Evolutionary conservation across 768 basidiomycete genomes (phyloP).

Genomic region (Naganishia antarctica): DNA sequence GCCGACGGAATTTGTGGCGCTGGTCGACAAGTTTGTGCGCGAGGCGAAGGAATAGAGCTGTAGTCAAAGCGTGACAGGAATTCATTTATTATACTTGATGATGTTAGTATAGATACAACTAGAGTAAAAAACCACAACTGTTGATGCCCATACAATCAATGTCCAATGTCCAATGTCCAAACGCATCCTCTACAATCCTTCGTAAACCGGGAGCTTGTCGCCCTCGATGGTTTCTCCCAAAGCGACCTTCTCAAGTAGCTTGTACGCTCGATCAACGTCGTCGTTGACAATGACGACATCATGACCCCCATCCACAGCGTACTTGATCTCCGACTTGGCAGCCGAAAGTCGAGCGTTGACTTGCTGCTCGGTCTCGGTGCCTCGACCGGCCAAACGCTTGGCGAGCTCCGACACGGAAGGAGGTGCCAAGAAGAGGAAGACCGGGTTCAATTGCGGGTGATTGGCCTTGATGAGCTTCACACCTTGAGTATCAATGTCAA

Average conservation of each 20-base stretch:
- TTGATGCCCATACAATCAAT: background rate
- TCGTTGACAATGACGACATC: constrained; percentile 88
- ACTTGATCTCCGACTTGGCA: constrained; percentile 74
- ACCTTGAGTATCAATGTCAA: constrained; percentile 97
- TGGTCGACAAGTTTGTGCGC: constrained; percentile 50
- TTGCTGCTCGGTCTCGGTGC: constrained; percentile 72
- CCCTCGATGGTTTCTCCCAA: constrained; percentile 61
- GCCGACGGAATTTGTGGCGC: constrained; percentile 52
- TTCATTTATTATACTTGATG: no score
- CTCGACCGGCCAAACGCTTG: constrained; percentile 66
- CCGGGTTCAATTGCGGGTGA: constrained; percentile 66
- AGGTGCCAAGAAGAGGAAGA: constrained; percentile 88
- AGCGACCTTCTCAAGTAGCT: constrained; percentile 68
- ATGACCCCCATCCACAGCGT: constrained; percentile 71
- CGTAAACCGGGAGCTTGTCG: constrained; percentile 61
- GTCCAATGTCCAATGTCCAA: background rate
- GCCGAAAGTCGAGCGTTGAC: constrained; percentile 70
- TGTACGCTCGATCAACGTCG: constrained; percentile 75
- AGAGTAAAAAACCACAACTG: background rate
- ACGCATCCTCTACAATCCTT: constrained; percentile 30
- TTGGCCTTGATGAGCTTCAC: constrained; percentile 78
- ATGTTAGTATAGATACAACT: background rate
- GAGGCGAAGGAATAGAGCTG: background rate
- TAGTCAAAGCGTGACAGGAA: background rate
- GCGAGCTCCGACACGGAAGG: constrained; percentile 70